Conservation (phyloP, 1,284 basidiomycete genomes). For the Cutaneotrichosporon daszewskae region DNA sequence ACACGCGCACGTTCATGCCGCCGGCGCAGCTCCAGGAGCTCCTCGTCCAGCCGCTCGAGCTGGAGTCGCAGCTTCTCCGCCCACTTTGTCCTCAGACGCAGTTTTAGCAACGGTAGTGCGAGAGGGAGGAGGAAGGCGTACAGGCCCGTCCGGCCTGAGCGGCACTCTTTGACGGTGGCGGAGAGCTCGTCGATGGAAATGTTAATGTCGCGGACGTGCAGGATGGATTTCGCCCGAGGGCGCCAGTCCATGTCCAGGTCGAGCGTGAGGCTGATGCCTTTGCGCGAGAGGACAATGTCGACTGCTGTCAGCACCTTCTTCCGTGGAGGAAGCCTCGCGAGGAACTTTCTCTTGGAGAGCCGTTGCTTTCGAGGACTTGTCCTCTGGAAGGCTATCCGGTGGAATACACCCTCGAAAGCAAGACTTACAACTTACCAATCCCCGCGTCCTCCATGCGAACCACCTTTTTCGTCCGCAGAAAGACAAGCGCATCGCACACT, state of each 20-base stretch:
- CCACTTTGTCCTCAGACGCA: neutral
- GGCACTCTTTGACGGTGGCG: neutral
- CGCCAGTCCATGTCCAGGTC: constrained; percentile 9
- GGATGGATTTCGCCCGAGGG: neutral
- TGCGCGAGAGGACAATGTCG: constrained; percentile 9
- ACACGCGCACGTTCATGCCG: no score
- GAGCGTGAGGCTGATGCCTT: constrained; percentile 4
- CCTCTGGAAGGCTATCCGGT: no score
- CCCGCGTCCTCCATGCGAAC: constrained; percentile 6
- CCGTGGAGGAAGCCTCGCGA: no score
- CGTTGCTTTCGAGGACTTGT: neutral
- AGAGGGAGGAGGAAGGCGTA: constrained; percentile 1
- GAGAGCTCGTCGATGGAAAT: constrained; percentile 10
- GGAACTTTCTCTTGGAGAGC: neutral
- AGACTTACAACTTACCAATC: constrained; percentile 1
- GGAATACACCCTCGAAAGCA: no score
- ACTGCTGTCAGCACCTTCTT: constrained; percentile 1
- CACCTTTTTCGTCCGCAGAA: constrained; percentile 4
- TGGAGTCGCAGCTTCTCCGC: no score
- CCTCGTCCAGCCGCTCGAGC: no score
- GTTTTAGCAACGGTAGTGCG: constrained; percentile 7
- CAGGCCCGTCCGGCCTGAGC: neutral
- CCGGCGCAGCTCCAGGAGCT: no score
- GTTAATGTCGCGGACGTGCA: constrained; percentile 3
- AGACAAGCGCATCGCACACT: constrained; percentile 2